Evolutionary conservation across 495 filamentous ascomycete species (phyloP), one percentile per base, ranked within the genome.

Genomic region (Daldinia grandis): DNA sequence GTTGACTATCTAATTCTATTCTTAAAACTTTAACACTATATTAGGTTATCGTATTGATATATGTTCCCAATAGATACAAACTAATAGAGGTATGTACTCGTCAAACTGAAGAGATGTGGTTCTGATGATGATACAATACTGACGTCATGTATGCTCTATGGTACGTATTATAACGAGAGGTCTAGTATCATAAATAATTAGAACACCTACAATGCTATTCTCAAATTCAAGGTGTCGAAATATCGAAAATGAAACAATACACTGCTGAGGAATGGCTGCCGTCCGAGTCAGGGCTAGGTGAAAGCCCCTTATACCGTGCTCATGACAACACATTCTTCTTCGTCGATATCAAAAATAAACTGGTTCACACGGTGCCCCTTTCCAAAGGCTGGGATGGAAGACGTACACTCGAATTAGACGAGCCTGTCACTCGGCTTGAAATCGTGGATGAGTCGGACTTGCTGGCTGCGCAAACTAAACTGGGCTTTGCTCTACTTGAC

Each of bases 251-350:
- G n/a, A 47, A 47, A 0, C 42, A 47, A 19, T 47, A 47, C 2
- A 47, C 17, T 9, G 42, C 42, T 8, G 42, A 47, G 7, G 40
- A 44, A 66, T 66, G 68, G 68, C 68, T 66, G 28, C 58, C 68
- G 10, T 58, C 50, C 17, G n/a, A 53, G 17, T 51, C 56, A 14
- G 68, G 62, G 15, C 28, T 71, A 15, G 68, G 62, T 28, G 62
- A 71, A 47, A 71, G 62, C 25, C 68, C 68, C 5, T 17, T 66
- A 24, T 71, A 71, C 40, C 68, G 68, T 33, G 30, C 28, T 15
- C 44, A 30, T 24, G 68, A 66, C 40, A 62, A 71, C 50, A 66
- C 57, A 10, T 71, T 71, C 50, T 71, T 66, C 55, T 71, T 66
- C 62, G 57, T 62, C 50, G 68, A 66, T 40, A 71, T 66, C 24